phyloP scores from a whole-genome alignment of 2,329 filamentous ascomycete genomes.

The Didymella pomorum region DNA sequence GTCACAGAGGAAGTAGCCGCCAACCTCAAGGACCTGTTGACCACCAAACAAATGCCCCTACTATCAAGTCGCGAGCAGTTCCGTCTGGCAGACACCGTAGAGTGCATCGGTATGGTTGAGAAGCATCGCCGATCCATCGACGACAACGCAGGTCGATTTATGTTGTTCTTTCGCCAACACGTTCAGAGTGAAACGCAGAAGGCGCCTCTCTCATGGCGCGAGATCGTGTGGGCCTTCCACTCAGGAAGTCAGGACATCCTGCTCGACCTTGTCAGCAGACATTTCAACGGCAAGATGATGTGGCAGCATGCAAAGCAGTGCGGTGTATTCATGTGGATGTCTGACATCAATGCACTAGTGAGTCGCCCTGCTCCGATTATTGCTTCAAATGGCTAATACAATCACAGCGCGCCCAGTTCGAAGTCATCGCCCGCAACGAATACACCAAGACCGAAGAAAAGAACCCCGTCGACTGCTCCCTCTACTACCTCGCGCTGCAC shows the following conservation, averaged over 20 bases:
- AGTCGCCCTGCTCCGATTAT: slow-evolving; percentile 38
- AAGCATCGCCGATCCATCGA: slow-evolving; percentile 89
- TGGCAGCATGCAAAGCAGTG: slow-evolving; percentile 88
- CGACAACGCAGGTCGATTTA: slow-evolving; percentile 85
- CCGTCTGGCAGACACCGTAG: slow-evolving; percentile 81
- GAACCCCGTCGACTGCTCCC: slow-evolving; percentile 87
- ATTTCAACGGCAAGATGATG: slow-evolving; percentile 79
- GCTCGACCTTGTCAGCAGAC: slow-evolving; percentile 79
- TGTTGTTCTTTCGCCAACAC: slow-evolving; percentile 87
- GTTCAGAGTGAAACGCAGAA: slow-evolving; percentile 70
- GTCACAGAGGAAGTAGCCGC: slow-evolving; percentile 76
- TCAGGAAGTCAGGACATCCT: slow-evolving; percentile 89
- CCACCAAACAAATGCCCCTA: slow-evolving; percentile 75
- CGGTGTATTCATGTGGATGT: slow-evolving; percentile 95
- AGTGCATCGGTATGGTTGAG: slow-evolving; percentile 84
- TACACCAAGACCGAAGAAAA: slow-evolving; percentile 88
- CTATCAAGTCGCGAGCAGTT: slow-evolving; percentile 88
- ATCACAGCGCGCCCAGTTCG: slow-evolving; percentile 78
- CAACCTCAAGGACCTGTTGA: slow-evolving; percentile 78
- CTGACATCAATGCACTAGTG: slow-evolving; percentile 78
- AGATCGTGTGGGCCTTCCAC: slow-evolving; percentile 87
- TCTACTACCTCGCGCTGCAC: slow-evolving; percentile 88
- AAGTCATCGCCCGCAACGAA: slow-evolving; percentile 89
- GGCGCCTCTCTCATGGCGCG: slow-evolving; percentile 72
- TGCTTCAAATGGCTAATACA: not conserved